A percentile compares a stretch with the other conserved stretches of the same genome.
Conservation (phyloP, 2,329 filamentous ascomycete genomes). For the Hymenoscyphus infarciens region DNA sequence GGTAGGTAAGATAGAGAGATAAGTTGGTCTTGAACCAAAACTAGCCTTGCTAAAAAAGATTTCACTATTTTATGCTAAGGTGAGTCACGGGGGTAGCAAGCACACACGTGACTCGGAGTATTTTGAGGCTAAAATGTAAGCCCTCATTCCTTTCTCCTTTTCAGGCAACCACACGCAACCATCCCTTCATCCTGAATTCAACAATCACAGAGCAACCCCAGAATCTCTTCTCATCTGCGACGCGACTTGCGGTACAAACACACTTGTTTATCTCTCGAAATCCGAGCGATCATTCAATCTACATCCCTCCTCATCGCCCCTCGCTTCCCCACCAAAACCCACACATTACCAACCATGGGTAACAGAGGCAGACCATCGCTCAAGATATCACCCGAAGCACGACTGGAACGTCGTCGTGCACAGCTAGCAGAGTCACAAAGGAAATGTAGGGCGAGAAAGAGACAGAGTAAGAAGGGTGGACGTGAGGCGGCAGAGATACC, state of each 20-base stretch:
- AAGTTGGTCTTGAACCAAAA: too few species aligned
- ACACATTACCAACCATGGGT: conserved; percentile 3
- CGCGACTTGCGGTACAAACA: background rate
- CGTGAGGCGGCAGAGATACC: background rate
- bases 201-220: background rate
- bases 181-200: background rate
- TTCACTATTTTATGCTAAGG: too few species aligned
- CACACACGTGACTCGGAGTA: too few species aligned
- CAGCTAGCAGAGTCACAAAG: conserved; percentile 10
- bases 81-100: too few species aligned
- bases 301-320: background rate
- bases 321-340: background rate
- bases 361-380: conserved; percentile 10
- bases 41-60: too few species aligned
- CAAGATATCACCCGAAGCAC: conserved; percentile 7
- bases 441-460: conserved; percentile 9
- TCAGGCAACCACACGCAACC: background rate
- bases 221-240: background rate
- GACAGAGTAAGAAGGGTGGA: background rate
- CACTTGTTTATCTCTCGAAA: background rate
- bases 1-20: too few species aligned
- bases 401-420: conserved; percentile 9
- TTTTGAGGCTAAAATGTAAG: too few species aligned
- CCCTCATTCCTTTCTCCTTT: background rate
- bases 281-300: background rate